Base-by-base conservation (phyloP, 352 stramenopile genomes). In the Phytophthora foliorum region DNA sequence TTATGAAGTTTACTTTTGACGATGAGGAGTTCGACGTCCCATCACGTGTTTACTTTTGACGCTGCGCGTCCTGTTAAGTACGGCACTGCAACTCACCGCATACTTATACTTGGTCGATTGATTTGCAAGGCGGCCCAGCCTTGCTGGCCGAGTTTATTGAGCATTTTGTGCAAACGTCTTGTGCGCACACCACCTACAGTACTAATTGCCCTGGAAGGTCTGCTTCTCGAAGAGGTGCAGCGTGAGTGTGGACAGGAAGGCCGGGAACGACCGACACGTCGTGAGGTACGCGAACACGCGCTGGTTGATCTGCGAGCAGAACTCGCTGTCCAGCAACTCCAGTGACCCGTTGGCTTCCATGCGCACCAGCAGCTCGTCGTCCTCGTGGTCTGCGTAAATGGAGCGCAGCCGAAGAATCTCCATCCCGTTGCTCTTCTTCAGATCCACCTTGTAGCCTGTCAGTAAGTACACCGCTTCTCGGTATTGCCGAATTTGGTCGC, bases 201-300 rank as follows among this genome's bases (percentile, higher is more conserved):
- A 41, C 67, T 78, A 89, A 67, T 82, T 82, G 49, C 87, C 84
- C 54, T 95, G 88, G 62, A 97, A 97, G 0, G 92, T 98, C 66
- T 96, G 86, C 64, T 94, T 94, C 74, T 97, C 90, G 56, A 98
- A 98, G 21, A 97, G 74, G 74, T 94, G 79, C 46, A 97, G 74
- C 34, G 90, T 96, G 19, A 98, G 73, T n/a, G 81, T 94, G 25
- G 86, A 86, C 59, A 98, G 69, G 70, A 98, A 98, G 13, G 89
- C 90, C 16, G 92, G 92, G 58, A 97, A 94, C 4, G 92, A 97
- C 29, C 92, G 85, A 68, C 89, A 97, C 22, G 81, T 93, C 17
- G 71, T 75, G 29, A 76, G 57, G 53, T 72, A 75, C 11, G 62
- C 62, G 41, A 77, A 75, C 19, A 74, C 57, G 42, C 69, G 72